Conservation (phyloP, 2,329 filamentous ascomycete species). For the Curvularia spicifera region DNA sequence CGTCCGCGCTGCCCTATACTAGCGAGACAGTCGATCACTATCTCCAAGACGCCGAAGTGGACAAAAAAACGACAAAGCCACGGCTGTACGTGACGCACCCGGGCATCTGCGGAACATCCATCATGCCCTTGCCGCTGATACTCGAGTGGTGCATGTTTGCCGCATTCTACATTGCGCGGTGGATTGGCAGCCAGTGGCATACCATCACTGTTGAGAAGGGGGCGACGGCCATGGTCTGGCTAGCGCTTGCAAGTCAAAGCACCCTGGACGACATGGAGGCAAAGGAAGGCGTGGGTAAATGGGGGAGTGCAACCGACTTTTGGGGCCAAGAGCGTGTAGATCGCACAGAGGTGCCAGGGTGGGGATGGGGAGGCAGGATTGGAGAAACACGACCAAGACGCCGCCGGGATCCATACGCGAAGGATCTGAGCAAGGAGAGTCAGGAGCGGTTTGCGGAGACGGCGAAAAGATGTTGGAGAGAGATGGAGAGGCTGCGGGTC, state of each 20-base stretch:
- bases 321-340: slow-evolving; percentile 67
- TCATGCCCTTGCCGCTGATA: slow-evolving; percentile 75
- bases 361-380: slow-evolving; percentile 70
- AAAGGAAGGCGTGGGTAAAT: slow-evolving; percentile 70
- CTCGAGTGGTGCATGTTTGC: slow-evolving; percentile 73
- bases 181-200: slow-evolving; percentile 89
- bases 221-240: slow-evolving; percentile 77
- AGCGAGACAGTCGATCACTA: slow-evolving; percentile 52
- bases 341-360: slow-evolving; percentile 83
- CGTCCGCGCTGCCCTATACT: slow-evolving; percentile 70
- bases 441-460: slow-evolving; percentile 67
- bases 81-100: slow-evolving; percentile 83
- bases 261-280: slow-evolving; percentile 63
- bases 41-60: slow-evolving; percentile 21
- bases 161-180: slow-evolving; percentile 73
- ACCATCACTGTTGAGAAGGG: slow-evolving; percentile 76
- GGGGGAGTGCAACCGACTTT: slow-evolving; percentile 76
- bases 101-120: slow-evolving; percentile 81
- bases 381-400: slow-evolving; percentile 62
- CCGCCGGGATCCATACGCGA: slow-evolving; percentile 64
- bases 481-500: slow-evolving; percentile 73
- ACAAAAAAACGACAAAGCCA: slow-evolving; percentile 52
- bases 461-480: slow-evolving; percentile 68
- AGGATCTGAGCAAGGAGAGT: slow-evolving; percentile 66
- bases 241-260: slow-evolving; percentile 71